Base-by-base conservation (phyloP, 805 yeast genomes). In the Vanderwaltozyma yarrowii region DNA sequence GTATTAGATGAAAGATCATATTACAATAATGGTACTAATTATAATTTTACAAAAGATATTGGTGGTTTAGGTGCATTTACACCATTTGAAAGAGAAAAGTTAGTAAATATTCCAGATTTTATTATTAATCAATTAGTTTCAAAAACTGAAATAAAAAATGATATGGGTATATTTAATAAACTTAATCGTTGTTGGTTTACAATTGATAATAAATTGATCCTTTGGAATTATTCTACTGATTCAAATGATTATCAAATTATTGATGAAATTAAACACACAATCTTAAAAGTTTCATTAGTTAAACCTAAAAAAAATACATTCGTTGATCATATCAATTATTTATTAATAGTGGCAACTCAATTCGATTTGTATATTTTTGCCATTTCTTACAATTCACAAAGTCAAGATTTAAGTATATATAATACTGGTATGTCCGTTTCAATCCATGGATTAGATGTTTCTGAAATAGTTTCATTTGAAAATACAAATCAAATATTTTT, bases 131-230 rank as follows among this genome's bases (percentile, higher is more conserved):
- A 82, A 48, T 24, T 21, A 9, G 74, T 79, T 54, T 78, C 76
- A 45, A 70, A 72, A 35, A 70, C 83, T 5, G 78, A 81, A 50
- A 71, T 76, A 37, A 70, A 70, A 34, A 76, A 87, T 28, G 76
- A 78, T 42, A 78, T 84, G 76, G 98, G 98, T 12, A 62, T 87
- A 19, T 78, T 92, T 47, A 74, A 88, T 0, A 87, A 81, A 41
- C 70, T 92, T 23, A 73, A 76, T 44, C 74, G 94, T 42, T 76
- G 88, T 12, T 92, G 96, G 96, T 71, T 89, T 24, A 76, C 81
- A 3, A 74, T 79, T 24, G 96, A 86, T 52, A 80, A 80, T 55
- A 80, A 81, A 50, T 66, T 89, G 50, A 73, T 82, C 25, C 68
- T 94, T 18, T 92, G 97, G 97, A 80, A 87, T 57, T 21, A 21